Percentiles rank a stretch among this genome's conserved stretches.
phyloP scores from a whole-genome alignment of 208 protist genomes.

The Trypanosoma mega region DNA sequence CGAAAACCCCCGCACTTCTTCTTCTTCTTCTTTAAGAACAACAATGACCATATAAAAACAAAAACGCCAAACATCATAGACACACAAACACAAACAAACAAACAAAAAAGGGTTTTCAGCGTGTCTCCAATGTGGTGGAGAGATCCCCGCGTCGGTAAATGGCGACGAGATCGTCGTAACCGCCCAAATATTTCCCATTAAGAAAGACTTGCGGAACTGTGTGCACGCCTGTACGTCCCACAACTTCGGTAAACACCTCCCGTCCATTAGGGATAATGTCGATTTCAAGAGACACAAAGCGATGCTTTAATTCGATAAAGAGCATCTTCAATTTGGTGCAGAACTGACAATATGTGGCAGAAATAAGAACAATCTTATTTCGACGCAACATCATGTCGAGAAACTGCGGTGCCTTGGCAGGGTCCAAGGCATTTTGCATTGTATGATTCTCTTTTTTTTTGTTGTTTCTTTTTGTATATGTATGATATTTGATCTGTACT shows the following conservation, averaged over 20 bases:
- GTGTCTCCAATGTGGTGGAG: conserved; percentile 52
- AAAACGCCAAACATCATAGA: neutral
- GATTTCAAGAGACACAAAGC: conserved; percentile 86
- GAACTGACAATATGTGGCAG: conserved; percentile 89
- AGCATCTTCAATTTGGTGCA: conserved; percentile 81
- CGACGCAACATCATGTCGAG: conserved; percentile 74
- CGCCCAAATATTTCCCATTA: conserved; percentile 78
- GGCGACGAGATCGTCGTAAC: conserved; percentile 83
- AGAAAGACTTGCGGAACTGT: conserved; percentile 86
- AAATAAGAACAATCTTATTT: conserved; percentile 82
- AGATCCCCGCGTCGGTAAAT: conserved; percentile 62
- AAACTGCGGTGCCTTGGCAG: conserved; percentile 71
- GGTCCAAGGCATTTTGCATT: conserved; percentile 50
- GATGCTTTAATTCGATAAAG: conserved; percentile 78
- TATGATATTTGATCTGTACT: too few species aligned
- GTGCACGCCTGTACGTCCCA: conserved; percentile 61
- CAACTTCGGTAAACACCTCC: conserved; percentile 79
- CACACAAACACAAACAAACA: conserved; percentile 13
- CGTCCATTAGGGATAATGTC: conserved; percentile 88
- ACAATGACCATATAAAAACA: too few species aligned
- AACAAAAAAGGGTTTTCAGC: conserved; percentile 19
- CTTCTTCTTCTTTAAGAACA: too few species aligned
- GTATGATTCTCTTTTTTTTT: neutral
- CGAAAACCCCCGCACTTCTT: too few species aligned
- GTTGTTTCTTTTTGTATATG: too few species aligned